Evolutionary conservation across 2,329 filamentous ascomycete genomes (phyloP).

Genomic region (Cordyceps cicadae): DNA sequence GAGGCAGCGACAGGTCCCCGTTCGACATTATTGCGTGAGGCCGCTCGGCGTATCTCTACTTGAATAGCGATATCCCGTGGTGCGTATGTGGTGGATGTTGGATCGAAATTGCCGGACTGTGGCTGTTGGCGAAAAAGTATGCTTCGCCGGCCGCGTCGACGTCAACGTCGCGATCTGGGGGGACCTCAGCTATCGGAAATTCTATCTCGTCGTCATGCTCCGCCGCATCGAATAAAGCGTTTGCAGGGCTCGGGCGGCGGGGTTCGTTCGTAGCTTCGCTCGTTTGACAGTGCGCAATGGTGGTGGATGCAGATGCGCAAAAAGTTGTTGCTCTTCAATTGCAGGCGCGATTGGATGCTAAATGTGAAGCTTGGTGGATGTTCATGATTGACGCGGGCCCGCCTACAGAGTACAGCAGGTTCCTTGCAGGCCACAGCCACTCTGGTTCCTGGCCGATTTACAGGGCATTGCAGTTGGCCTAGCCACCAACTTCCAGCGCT

Average conservation of each 20-base stretch:
- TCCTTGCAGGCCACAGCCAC: not conserved
- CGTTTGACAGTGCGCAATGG: not conserved
- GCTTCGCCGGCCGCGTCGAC: conserved; percentile 5
- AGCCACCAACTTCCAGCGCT: not conserved
- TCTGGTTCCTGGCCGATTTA: not conserved
- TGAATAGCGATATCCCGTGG: not conserved
- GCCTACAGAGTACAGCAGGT: not conserved
- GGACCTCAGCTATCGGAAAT: conserved; percentile 2
- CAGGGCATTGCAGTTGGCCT: not conserved
- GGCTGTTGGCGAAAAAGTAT: not conserved
- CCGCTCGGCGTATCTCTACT: not conserved
- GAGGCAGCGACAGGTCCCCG: conserved; percentile 51
- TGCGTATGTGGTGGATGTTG: not conserved
- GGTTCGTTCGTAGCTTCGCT: not conserved
- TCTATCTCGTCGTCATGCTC: conserved; percentile 10
- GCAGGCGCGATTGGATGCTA: not conserved
- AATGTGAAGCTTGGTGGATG: conserved; percentile 6
- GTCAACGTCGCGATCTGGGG: conserved; percentile 1
- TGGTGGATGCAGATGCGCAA: not conserved
- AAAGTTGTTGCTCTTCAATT: conserved; percentile 1
- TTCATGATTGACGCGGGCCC: conserved; percentile 9
- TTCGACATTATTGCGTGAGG: conserved; percentile 37
- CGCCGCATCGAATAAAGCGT: not conserved
- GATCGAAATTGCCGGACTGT: not conserved
- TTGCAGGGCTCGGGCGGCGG: not conserved